Evolutionary conservation across 306 rosid species (phyloP).

Genomic region (Clitoria ternatea): DNA sequence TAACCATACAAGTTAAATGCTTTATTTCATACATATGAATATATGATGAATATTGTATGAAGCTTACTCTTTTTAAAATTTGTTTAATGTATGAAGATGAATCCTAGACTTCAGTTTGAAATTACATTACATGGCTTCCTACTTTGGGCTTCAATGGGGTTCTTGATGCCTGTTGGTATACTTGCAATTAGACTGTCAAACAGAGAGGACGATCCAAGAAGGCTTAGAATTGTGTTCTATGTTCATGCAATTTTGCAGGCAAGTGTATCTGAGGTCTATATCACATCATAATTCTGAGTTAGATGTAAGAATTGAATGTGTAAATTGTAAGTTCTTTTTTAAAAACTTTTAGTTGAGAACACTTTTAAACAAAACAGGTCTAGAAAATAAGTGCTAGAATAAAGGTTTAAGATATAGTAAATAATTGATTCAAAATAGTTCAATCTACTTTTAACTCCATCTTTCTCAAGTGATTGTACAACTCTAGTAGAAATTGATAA

Average conservation of each 20-base stretch:
- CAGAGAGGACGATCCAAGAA: constrained; percentile 52
- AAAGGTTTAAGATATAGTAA: neutral
- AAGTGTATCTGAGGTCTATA: constrained; percentile 28
- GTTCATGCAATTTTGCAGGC: constrained; percentile 76
- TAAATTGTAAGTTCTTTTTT: neutral
- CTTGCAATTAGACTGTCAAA: constrained; percentile 66
- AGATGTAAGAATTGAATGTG: neutral
- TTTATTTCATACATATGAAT: neutral
- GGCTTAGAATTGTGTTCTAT: constrained; percentile 55
- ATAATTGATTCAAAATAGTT: neutral
- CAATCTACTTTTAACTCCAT: neutral
- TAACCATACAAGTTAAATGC: neutral
- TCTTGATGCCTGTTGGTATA: constrained; percentile 86
- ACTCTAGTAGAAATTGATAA: neutral
- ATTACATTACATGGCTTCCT: constrained; percentile 81
- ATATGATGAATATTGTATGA: neutral
- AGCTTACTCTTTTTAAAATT: constrained; percentile 4
- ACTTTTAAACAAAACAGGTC: neutral
- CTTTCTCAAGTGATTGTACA: neutral
- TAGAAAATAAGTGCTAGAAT: neutral
- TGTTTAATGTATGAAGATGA: constrained; percentile 36
- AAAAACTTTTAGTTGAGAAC: constrained; percentile 11
- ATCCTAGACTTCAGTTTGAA: constrained; percentile 46
- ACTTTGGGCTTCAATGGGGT: constrained; percentile 90
- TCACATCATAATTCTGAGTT: neutral